Evolutionary conservation across 129 eudicot genomes (phyloP).

Genomic region (Pittosporum tobira): DNA sequence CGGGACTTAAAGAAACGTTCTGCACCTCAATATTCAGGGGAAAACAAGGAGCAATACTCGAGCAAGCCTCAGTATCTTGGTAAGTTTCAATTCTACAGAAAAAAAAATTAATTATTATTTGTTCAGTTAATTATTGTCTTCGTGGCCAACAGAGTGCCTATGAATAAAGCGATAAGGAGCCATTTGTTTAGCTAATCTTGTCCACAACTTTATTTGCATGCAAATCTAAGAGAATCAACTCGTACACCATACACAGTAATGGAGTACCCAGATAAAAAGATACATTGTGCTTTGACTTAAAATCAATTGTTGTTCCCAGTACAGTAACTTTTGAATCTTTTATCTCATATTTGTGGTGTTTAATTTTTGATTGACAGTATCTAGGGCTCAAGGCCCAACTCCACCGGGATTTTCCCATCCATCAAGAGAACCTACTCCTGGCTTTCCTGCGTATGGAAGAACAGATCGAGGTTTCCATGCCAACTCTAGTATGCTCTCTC

Average conservation of each 20-base stretch:
- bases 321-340: not conserved
- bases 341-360: not conserved
- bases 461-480: slow-evolving; percentile 30
- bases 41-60: slow-evolving; percentile 39
- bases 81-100: slow-evolving; percentile 19
- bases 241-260: too few species aligned
- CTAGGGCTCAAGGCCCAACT: slow-evolving; percentile 36
- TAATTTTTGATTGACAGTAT: slow-evolving; percentile 26
- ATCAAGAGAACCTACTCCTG: slow-evolving; percentile 58
- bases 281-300: not conserved
- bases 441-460: slow-evolving; percentile 42
- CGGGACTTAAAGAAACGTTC: slow-evolving; percentile 24
- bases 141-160: too few species aligned
- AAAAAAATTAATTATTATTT: too few species aligned
- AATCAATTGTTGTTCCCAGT: not conserved
- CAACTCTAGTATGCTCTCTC: slow-evolving; percentile 37
- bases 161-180: too few species aligned
- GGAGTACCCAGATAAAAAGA: not conserved
- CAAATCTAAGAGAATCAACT: too few species aligned
- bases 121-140: not conserved
- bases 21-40: slow-evolving; percentile 25
- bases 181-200: too few species aligned
- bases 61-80: slow-evolving; percentile 46
- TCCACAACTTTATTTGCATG: too few species aligned
- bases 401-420: slow-evolving; percentile 61